Evolutionary conservation across 1,139 yeast genomes (phyloP).

Genomic region (Wickerhamiella infanticola): DNA sequence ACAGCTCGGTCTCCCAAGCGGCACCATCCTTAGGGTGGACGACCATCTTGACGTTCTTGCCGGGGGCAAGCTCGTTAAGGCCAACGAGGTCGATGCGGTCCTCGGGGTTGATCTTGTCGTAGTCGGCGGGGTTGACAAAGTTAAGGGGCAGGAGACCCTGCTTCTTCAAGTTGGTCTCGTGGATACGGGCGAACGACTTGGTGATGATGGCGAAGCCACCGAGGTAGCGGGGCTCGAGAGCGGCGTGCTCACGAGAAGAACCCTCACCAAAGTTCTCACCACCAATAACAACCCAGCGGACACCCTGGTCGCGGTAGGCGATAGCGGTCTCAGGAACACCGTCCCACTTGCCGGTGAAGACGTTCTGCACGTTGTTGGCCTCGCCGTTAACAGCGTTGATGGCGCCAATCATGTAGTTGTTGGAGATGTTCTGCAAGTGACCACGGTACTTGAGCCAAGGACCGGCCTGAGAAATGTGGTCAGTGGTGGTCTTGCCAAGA

Average conservation of each 20-base stretch:
- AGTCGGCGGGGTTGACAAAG: constrained; percentile 77
- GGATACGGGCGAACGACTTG: constrained; percentile 95
- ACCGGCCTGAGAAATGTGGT: constrained; percentile 99
- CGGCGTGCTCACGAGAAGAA: constrained; percentile 99
- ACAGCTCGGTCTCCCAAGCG: constrained; percentile 75
- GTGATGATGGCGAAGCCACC: constrained; percentile 97
- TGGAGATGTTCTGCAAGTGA: constrained; percentile 96
- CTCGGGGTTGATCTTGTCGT: constrained; percentile 83
- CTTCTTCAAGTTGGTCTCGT: constrained; percentile 79
- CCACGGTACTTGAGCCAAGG: constrained; percentile 99
- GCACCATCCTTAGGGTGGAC: constrained; percentile 79
- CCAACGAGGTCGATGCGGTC: constrained; percentile 86
- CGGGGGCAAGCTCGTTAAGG: constrained; percentile 78
- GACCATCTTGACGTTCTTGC: constrained; percentile 72
- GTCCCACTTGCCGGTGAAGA: constrained; percentile 77
- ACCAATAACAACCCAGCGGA: constrained; percentile 95
- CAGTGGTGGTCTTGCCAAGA: constrained; percentile 96
- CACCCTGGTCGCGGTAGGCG: constrained; percentile 85
- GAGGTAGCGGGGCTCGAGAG: constrained; percentile 97
- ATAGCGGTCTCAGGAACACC: constrained; percentile 96
- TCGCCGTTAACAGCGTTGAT: constrained; percentile 91
- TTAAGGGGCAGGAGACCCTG: constrained; percentile 95
- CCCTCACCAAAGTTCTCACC: constrained; percentile 99
- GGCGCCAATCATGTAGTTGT: constrained; percentile 99
- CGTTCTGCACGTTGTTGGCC: constrained; percentile 85